Evolutionary conservation across 306 rosid species (phyloP), one percentile per base, ranked within the genome.

Genomic region (Gastrolobium villosum): DNA sequence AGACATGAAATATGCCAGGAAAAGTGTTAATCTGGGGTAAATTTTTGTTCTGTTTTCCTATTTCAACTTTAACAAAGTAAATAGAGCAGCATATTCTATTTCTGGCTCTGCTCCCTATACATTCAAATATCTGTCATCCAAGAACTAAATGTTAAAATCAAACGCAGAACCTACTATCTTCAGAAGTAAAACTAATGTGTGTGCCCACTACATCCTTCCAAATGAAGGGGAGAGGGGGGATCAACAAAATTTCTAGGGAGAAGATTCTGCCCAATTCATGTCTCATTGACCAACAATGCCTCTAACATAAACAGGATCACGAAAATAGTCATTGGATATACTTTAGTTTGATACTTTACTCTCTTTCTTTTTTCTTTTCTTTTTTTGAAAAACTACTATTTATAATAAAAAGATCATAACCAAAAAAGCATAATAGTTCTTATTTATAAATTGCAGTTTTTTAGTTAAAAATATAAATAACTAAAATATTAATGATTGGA

Each of bases 11-110:
- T 43, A 36, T 60, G 62, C 75, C 45, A 30, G 78, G 37, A 65
- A 72, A 2, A 32, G 32, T 30, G 13, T 44, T 31, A 10, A 28
- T 56, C 69, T 13, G 14, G 36, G 41, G 60, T 41, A 31, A 11
- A 43, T 7, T 40, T 40, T 60, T 39, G 32, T 41, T 50, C 49
- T 14, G 59, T 31, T 49, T 71, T 62, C 57, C 9, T 62, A 36
- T 59, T 70, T 71, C 78, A 79, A 63, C 73, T 15, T 40, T 63
- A 46, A 48, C 67, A 50, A 79, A 30, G 4, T 78, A 66, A 59
- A 48, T 10, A 26, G 50, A 45, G 46, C 35, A 40, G 55, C 72
- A 49, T 50, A 61, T 50, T 49, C 37, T 61, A 61, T 79, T 60
- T 64, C 56, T 50, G 72, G 56, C n/a, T 71, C 48, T 40, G 40